Evolutionary conservation across 306 rosid species (phyloP).

Genomic region (Sophora flavescens): DNA sequence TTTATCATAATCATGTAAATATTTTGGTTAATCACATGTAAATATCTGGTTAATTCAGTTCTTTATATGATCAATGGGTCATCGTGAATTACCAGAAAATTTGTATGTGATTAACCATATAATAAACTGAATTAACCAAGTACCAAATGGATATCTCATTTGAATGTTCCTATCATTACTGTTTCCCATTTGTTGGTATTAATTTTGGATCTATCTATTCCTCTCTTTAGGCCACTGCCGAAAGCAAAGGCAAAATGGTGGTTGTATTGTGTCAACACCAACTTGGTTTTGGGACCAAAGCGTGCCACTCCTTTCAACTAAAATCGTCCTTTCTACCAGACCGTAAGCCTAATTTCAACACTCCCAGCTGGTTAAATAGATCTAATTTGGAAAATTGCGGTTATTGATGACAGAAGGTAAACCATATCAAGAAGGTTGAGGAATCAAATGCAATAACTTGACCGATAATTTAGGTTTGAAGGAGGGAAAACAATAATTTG

Average conservation of each 20-base stretch:
- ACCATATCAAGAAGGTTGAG: conserved; percentile 18
- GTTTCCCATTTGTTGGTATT: conserved; percentile 22
- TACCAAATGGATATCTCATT: too few relatives aligned
- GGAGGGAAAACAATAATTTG: neutral
- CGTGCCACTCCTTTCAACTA: conserved; percentile 37
- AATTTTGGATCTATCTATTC: conserved; percentile 39
- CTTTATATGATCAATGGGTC: too few relatives aligned
- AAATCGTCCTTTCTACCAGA: conserved; percentile 44
- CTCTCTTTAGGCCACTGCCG: conserved; percentile 28
- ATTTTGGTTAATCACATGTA: too few relatives aligned
- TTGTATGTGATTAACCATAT: too few relatives aligned
- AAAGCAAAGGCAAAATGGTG: conserved; percentile 31
- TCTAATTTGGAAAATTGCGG: conserved; percentile 16
- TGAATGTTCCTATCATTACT: too few relatives aligned
- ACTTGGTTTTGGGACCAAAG: conserved; percentile 36
- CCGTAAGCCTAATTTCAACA: conserved; percentile 33
- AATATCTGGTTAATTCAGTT: too few relatives aligned
- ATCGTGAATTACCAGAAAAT: too few relatives aligned
- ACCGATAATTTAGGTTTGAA: conserved; percentile 36
- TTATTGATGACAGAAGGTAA: conserved; percentile 36
- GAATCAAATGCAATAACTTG: conserved; percentile 31
- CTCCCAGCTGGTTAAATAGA: conserved; percentile 24
- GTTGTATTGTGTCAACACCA: conserved; percentile 37
- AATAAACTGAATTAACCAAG: too few relatives aligned
- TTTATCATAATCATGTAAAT: too few relatives aligned